Evolutionary conservation across 495 filamentous ascomycete genomes (phyloP).

Genomic region (Podospora comata): DNA sequence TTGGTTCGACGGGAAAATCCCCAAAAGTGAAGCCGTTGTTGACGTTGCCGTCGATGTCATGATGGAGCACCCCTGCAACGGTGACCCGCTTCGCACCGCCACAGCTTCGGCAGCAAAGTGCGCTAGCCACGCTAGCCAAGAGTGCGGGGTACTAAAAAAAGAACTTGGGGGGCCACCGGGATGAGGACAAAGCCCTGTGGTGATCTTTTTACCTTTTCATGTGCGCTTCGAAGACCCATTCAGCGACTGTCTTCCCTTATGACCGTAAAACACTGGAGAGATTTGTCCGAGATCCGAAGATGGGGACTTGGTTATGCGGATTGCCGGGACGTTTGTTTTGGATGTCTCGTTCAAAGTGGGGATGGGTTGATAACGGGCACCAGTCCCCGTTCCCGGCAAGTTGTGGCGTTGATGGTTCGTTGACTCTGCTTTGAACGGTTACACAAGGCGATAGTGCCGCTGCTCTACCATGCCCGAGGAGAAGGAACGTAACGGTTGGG

Average conservation of each 20-base stretch:
- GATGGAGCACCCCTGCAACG: background rate
- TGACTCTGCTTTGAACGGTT: background rate
- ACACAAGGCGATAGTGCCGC: background rate
- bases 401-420: background rate
- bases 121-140: background rate
- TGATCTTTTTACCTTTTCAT: background rate
- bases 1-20: background rate
- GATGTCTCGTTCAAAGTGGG: background rate
- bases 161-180: background rate
- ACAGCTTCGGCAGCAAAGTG: background rate
- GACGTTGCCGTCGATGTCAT: conserved; percentile 2
- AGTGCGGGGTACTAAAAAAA: conserved; percentile 8
- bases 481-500: background rate
- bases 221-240: background rate
- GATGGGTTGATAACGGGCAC: background rate
- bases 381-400: background rate
- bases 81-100: background rate
- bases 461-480: background rate
- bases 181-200: background rate
- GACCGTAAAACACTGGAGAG: background rate
- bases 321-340: background rate
- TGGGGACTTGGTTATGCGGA: background rate
- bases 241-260: background rate
- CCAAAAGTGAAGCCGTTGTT: background rate
- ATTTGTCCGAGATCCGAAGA: background rate